Percentiles rank a stretch among this genome's conserved stretches.
Conservation (phyloP, 2,329 filamentous ascomycete genomes). For the Aureobasidium sp. region DNA sequence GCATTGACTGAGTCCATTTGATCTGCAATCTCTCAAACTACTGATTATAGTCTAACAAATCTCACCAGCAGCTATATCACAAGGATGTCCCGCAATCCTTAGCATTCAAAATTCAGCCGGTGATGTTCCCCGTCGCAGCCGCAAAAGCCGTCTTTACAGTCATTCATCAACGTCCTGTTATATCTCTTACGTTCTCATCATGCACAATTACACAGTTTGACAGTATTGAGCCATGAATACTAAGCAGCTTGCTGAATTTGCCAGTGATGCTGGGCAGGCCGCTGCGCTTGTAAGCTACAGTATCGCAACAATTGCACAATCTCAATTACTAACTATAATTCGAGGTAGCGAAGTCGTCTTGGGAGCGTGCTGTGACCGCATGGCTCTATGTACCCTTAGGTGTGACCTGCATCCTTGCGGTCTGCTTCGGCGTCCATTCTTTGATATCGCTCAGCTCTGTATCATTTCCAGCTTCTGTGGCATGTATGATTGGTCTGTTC, state of each 20-base stretch:
- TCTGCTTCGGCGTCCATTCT: constrained; percentile 34
- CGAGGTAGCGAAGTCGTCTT: constrained; percentile 29
- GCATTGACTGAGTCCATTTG: neutral
- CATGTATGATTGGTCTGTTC: constrained; percentile 49
- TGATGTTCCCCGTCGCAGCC: neutral
- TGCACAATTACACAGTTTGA: neutral
- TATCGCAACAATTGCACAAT: too few relatives aligned
- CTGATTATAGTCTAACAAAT: neutral
- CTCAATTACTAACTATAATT: neutral
- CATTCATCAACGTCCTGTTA: neutral
- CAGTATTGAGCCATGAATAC: neutral
- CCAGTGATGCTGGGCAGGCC: constrained; percentile 5
- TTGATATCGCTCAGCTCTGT: constrained; percentile 39
- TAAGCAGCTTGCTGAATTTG: neutral
- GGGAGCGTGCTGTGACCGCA: constrained; percentile 19
- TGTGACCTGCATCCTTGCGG: constrained; percentile 29
- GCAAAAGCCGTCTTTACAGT: neutral
- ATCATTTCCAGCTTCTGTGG: constrained; percentile 52
- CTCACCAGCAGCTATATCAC: neutral
- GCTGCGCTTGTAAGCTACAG: neutral
- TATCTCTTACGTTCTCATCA: neutral
- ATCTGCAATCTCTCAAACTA: neutral
- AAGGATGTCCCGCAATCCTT: neutral
- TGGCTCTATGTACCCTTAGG: constrained; percentile 47
- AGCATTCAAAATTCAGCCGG: neutral